phyloP scores from a whole-genome alignment of 2,329 filamentous ascomycete genomes.

The Tolypocladium amazonense region DNA sequence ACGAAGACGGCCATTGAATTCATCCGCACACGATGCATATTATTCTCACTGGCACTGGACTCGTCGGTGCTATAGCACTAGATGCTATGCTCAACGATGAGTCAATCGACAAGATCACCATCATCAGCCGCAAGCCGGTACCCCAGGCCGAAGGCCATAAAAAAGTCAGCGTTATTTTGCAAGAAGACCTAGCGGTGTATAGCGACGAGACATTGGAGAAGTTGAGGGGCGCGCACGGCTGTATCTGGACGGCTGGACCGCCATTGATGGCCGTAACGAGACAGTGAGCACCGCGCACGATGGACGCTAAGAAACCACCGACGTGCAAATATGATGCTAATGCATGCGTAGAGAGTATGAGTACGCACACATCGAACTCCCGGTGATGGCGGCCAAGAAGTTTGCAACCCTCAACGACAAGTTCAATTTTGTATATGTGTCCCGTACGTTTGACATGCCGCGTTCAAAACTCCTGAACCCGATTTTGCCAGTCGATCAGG shows the following conservation, averaged over 20 bases:
- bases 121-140: conserved; percentile 4
- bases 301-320: background rate
- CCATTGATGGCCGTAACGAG: background rate
- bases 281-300: background rate
- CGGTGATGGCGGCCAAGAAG: background rate
- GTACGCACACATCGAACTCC: background rate
- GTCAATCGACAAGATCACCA: conserved; percentile 5
- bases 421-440: conserved; percentile 1
- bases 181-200: conserved; percentile 3
- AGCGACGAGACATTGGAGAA: conserved; percentile 1
- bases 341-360: background rate
- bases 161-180: conserved; percentile 4
- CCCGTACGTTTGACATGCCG: background rate
- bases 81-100: conserved; percentile 4
- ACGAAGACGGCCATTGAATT: background rate
- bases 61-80: conserved; percentile 4
- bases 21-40: conserved; percentile 3
- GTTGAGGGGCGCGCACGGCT: conserved; percentile 3
- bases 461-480: background rate
- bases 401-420: background rate
- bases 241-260: conserved; percentile 2
- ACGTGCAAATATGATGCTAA: background rate
- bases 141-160: conserved; percentile 3
- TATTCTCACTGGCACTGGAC: conserved; percentile 5
- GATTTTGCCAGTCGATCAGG: background rate